These are phyloP conservation scores for Blastobotrys capitulatus DNA, from an alignment of 1,139 yeast genomes.

Conservation along the genomic window DNA sequence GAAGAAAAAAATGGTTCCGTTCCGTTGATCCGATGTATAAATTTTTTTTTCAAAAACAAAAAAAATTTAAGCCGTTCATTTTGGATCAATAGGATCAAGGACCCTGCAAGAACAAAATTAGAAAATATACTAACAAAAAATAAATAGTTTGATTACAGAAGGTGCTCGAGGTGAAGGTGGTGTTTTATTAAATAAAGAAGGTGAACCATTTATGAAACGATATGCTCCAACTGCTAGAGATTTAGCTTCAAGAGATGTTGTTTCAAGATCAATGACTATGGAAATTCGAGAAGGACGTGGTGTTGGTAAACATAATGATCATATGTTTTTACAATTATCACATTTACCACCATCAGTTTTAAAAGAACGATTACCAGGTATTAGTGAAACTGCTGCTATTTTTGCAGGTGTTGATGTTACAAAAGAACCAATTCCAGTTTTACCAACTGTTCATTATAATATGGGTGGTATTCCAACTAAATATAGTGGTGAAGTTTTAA, in stretches of 20 bases:
- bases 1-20: too few relatives aligned
- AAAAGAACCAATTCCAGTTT: conserved; percentile 97
- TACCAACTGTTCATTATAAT: conserved; percentile 98
- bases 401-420: conserved; percentile 99
- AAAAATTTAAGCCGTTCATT: too few relatives aligned
- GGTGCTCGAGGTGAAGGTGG: conserved; percentile 99
- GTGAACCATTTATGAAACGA: conserved; percentile 99
- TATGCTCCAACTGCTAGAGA: conserved; percentile 99
- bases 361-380: conserved; percentile 97
- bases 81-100: too few relatives aligned
- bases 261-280: conserved; percentile 96
- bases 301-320: conserved; percentile 95
- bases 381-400: conserved; percentile 96
- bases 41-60: too few relatives aligned
- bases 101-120: too few relatives aligned
- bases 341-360: conserved; percentile 91
- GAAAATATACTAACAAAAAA: too few relatives aligned
- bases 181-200: conserved; percentile 88
- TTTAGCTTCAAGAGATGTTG: conserved; percentile 97
- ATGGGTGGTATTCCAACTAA: conserved; percentile 99
- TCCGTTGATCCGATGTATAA: too few relatives aligned
- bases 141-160: conserved; percentile 96
- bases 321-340: conserved; percentile 88
- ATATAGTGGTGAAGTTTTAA: conserved; percentile 93
- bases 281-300: conserved; percentile 99